Evolutionary conservation across 176 grass and related monocot species (phyloP), one percentile per base, ranked within the genome.

Genomic region (Olyra latifolia): DNA sequence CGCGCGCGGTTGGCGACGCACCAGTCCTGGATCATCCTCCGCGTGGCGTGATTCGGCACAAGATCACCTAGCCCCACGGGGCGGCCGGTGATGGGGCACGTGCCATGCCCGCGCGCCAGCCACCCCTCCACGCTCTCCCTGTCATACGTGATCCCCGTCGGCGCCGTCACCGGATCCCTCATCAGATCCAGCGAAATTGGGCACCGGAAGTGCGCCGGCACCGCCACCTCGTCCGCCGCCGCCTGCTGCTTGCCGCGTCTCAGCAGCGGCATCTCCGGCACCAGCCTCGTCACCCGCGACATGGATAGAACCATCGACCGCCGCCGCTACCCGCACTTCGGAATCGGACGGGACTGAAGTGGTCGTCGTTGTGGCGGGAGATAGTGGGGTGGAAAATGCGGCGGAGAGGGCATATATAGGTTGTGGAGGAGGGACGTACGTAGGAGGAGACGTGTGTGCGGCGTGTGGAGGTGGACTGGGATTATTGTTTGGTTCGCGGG

Each of bases 141-240:
- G 62, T 94, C 91, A 59, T 97, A 97, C 3, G 94, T 94, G 71
- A 97, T 97, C 10, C 94, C 94, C 24, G 94, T 94, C 4, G 84
- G 80, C 78, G 89, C 89, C 25, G 89, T 97, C 4, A 97, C 94
- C 0, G 94, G 94, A 32, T 97, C 94, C 2, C 72, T 67, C 94
- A 97, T 97, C 60, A 97, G 78, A 41, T 97, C 91, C 9, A 97
- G 88, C 13, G 94, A 97, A 20, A 97, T 97, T n/a, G 94, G 94
- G 87, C 94, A 97, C 8, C 85, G 84, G 75, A 94, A 97, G 73
- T 91, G 57, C 60, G 82, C 62, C 27, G 94, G 91, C 16, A 94
- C 79, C 0, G 64, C 3, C 41, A 78, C 16, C 22, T 93, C 91
- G 15, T 19, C 38, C 47, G 23, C 38, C 19, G 27, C 85, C 20